Evolutionary conservation across 73 alveolate species (phyloP).

Genomic region (Stentor coeruleus): DNA sequence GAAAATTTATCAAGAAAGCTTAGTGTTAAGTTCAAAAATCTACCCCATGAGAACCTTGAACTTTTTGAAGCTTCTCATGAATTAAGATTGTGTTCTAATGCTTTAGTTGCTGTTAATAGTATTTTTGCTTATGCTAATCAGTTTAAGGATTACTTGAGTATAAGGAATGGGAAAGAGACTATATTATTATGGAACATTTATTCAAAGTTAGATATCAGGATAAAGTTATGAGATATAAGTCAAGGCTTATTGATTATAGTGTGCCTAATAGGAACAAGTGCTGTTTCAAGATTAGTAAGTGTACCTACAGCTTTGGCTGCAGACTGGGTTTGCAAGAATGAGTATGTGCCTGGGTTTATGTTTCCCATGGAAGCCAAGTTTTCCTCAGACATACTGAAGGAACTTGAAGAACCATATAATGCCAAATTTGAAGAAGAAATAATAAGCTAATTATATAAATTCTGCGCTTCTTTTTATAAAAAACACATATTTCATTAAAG

Average conservation of each 20-base stretch:
- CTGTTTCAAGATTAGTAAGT: slow-evolving; percentile 17
- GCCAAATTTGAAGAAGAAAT: slow-evolving; percentile 15
- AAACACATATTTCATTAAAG: too few relatives aligned
- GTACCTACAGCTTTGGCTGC: slow-evolving; percentile 10
- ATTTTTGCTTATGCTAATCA: not conserved
- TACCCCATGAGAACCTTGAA: not conserved
- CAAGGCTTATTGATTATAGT: not conserved
- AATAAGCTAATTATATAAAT: too few relatives aligned
- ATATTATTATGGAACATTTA: not conserved
- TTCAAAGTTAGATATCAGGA: not conserved
- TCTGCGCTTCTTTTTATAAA: too few relatives aligned
- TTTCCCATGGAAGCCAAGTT: slow-evolving; percentile 17
- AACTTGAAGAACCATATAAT: not conserved
- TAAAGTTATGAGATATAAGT: not conserved
- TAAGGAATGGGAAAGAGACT: not conserved
- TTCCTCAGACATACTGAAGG: not conserved
- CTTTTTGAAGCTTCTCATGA: not conserved
- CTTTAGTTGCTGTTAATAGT: not conserved
- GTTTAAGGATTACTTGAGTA: not conserved
- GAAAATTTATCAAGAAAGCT: not conserved
- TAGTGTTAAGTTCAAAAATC: not conserved
- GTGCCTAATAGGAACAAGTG: not conserved
- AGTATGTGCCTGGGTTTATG: slow-evolving; percentile 8
- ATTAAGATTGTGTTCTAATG: not conserved
- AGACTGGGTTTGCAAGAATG: not conserved